These are phyloP conservation scores for Blastobotrys petasosporus DNA, from an alignment of 1,139 yeast species.

Conservation along the genomic window DNA sequence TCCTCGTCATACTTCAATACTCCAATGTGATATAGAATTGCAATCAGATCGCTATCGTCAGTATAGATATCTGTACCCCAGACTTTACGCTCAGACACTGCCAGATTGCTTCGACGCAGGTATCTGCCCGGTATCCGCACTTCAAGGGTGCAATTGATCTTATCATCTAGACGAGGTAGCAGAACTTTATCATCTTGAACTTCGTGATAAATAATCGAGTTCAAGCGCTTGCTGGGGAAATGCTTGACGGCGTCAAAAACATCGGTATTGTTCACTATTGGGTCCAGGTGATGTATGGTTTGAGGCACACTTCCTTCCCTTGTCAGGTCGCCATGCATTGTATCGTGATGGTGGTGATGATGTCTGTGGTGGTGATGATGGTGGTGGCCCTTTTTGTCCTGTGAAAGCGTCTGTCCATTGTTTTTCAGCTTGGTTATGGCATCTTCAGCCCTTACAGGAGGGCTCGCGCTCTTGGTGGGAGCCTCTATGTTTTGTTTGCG, in stretches of 20 bases:
- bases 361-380: slow-evolving; percentile 5
- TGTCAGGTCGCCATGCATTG: slow-evolving; percentile 1
- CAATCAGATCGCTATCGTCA: slow-evolving; percentile 82
- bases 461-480: slow-evolving; percentile 15
- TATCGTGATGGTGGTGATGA: slow-evolving; percentile 10
- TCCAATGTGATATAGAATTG: slow-evolving; percentile 72
- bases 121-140: slow-evolving; percentile 50
- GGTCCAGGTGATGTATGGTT: slow-evolving; percentile 21
- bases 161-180: slow-evolving; percentile 38
- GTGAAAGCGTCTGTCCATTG: slow-evolving; percentile 8
- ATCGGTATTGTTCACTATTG: slow-evolving; percentile 40
- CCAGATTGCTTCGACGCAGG: slow-evolving; percentile 33
- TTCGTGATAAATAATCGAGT: slow-evolving; percentile 57
- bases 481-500: slow-evolving; percentile 20
- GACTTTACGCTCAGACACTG: slow-evolving; percentile 47
- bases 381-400: slow-evolving; percentile 1
- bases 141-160: slow-evolving; percentile 57
- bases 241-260: slow-evolving; percentile 43
- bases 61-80: slow-evolving; percentile 96
- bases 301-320: background rate
- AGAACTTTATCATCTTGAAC: slow-evolving; percentile 27
- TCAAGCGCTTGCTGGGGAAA: slow-evolving; percentile 49
- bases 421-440: slow-evolving; percentile 31
- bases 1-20: slow-evolving; percentile 34
- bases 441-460: slow-evolving; percentile 32